Base-by-base conservation (phyloP, 2,329 filamentous ascomycete species). In the Zarea fungicola region DNA sequence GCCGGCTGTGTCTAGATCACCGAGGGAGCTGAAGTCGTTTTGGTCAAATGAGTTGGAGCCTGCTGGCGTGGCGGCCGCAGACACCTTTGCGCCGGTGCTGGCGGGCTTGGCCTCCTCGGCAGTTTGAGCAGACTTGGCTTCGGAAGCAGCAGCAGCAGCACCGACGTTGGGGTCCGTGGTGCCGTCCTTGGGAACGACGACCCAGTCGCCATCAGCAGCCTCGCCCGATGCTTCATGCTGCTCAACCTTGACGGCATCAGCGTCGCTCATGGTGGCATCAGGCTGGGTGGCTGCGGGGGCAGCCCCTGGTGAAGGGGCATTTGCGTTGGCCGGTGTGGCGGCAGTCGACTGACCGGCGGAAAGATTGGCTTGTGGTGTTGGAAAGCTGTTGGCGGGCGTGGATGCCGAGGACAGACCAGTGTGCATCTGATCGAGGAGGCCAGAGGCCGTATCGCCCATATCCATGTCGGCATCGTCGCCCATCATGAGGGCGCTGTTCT, bases 391-490 rank as follows among this genome's bases (percentile, higher is more conserved):
- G 21, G 72, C 66, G 0, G 83, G 81, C 6, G 83, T 86, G 3
- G 80, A 78, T 49, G 68, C 77, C 32, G 72, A 76, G 8, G 80
- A 81, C 44, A 80, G 74, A 22, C 76, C 81, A 14, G 77, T 77
- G 53, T 84, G 80, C 70, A 85, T 85, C 64, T 85, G 81, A 55
- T 87, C 83, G 6, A 87, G 70, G n/a, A 85, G 67, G 48, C 77
- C 80, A 19, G 81, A 79, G 14, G 79, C 81, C 14, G 80, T 82
- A 52, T 76, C 78, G 19, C 77, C 80, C 80, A 84, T 84, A 52
- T 83, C 80, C 42, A 83, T 73, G 58, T 84, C 81, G 9, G 75
- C 74, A 55, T 83, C 78, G n/a, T 74, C 77, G 46, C 77, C 68
- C 66, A 80, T 68, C 34, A 78, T 40, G 68, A 41, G n/a, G 5